Evolutionary conservation across 148 eudicot species (phyloP).

Genomic region (Fagopyrum homotropicum): DNA sequence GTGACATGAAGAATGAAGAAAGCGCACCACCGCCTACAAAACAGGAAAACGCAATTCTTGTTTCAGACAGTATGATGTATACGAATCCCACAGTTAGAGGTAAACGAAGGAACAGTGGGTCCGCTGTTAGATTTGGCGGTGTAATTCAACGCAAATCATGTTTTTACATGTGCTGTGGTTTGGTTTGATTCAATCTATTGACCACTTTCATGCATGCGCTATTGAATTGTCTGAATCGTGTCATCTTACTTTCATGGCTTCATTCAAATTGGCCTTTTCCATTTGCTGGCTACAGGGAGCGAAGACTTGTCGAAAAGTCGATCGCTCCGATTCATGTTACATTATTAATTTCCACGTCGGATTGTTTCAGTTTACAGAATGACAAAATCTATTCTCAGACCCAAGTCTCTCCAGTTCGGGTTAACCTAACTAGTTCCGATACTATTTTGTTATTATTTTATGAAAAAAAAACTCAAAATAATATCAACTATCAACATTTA

Average conservation of each 20-base stretch:
- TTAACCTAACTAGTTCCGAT: too few species aligned
- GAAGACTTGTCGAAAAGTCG: not conserved
- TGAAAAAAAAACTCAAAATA: too few species aligned
- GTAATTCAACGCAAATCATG: not conserved
- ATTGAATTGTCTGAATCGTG: not conserved
- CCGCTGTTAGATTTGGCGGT: constrained; percentile 1
- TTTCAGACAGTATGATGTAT: not conserved
- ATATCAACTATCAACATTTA: too few species aligned
- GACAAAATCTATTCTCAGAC: too few species aligned
- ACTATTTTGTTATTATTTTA: too few species aligned
- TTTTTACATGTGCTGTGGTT: not conserved
- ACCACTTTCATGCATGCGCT: not conserved
- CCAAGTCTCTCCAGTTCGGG: too few species aligned
- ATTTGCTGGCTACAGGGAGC: not conserved
- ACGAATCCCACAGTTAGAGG: too few species aligned
- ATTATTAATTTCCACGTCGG: too few species aligned
- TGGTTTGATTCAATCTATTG: not conserved
- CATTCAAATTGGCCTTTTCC: not conserved
- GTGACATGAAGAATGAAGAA: not conserved
- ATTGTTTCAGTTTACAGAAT: too few species aligned
- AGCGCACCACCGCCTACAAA: not conserved
- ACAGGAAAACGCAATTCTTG: not conserved
- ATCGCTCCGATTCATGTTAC: too few species aligned
- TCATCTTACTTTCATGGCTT: not conserved
- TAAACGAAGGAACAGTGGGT: not conserved